Evolutionary conservation across 306 rosid species (phyloP).

Genomic region (Fragaria iinumae): DNA sequence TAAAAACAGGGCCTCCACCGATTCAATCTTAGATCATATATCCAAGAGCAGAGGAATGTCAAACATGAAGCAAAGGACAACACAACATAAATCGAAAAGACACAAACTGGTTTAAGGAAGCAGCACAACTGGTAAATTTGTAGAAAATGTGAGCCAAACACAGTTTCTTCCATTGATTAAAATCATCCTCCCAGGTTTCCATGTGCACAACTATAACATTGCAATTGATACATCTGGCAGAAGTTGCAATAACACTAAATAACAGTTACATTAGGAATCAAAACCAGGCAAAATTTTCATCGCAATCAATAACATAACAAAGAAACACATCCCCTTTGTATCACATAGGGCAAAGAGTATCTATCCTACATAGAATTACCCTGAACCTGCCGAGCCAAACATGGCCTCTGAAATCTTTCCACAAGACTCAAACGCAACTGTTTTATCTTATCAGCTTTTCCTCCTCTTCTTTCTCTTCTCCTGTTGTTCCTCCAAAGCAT

Average conservation of each 20-base stretch:
- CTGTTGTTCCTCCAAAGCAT: constrained; percentile 15
- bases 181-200: no score
- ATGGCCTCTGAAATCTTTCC: neutral
- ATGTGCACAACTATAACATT: neutral
- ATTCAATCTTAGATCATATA: neutral
- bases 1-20: no score
- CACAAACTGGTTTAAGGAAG: neutral
- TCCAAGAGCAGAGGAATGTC: neutral
- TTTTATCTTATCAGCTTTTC: constrained; percentile 2
- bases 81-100: neutral
- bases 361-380: constrained; percentile 1
- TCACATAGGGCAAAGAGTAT: neutral
- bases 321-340: neutral
- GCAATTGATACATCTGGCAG: neutral
- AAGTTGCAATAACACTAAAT: neutral
- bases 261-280: neutral
- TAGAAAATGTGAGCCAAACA: neutral
- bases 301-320: neutral
- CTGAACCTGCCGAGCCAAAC: neutral
- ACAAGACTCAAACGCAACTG: neutral
- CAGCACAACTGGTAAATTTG: neutral
- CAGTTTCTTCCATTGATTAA: neutral
- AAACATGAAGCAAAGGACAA: neutral
- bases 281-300: neutral
- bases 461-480: constrained; percentile 29